Conservation (phyloP, 2,329 filamentous ascomycete species). For the Exophiala sp. region DNA sequence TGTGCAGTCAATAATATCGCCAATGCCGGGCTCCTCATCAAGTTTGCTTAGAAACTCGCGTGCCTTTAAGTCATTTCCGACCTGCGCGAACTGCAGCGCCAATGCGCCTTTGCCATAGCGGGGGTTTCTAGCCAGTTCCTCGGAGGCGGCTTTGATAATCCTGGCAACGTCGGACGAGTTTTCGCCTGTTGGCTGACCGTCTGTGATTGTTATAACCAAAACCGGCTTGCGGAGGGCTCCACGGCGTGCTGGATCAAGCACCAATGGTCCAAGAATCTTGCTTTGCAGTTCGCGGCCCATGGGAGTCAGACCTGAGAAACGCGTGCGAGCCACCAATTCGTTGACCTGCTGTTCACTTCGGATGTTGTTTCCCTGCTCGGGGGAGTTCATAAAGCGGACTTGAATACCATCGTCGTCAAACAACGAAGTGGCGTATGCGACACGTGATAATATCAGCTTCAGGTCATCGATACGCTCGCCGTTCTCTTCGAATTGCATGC, state of each 20-base stretch:
- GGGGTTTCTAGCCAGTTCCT: conserved; percentile 45
- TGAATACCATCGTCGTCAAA: conserved; percentile 64
- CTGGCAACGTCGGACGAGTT: conserved; percentile 52
- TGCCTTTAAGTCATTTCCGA: conserved; percentile 60
- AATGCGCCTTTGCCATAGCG: conserved; percentile 54
- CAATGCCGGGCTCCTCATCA: conserved; percentile 58
- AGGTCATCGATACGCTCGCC: conserved; percentile 62
- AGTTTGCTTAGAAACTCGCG: conserved; percentile 58
- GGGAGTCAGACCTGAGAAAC: conserved; percentile 61
- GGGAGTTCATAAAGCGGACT: conserved; percentile 64
- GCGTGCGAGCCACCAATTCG: conserved; percentile 51
- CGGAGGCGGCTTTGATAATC: conserved; percentile 51
- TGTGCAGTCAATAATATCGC: conserved; percentile 60
- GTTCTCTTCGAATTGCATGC: conserved; percentile 62
- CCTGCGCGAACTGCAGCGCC: conserved; percentile 63
- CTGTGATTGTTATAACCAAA: conserved; percentile 60
- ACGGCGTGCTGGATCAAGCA: conserved; percentile 48
- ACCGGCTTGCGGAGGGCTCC: conserved; percentile 57
- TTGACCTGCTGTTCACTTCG: conserved; percentile 54
- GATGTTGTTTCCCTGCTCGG: conserved; percentile 50
- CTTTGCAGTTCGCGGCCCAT: conserved; percentile 58
- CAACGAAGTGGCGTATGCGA: conserved; percentile 59
- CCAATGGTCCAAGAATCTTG: conserved; percentile 59
- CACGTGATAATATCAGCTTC: conserved; percentile 57
- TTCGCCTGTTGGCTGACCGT: conserved; percentile 61